Percentiles rank a stretch among this genome's conserved stretches.
These are phyloP conservation scores for Russula sp. DNA, from an alignment of 768 basidiomycete genomes.

Conservation along the genomic window DNA sequence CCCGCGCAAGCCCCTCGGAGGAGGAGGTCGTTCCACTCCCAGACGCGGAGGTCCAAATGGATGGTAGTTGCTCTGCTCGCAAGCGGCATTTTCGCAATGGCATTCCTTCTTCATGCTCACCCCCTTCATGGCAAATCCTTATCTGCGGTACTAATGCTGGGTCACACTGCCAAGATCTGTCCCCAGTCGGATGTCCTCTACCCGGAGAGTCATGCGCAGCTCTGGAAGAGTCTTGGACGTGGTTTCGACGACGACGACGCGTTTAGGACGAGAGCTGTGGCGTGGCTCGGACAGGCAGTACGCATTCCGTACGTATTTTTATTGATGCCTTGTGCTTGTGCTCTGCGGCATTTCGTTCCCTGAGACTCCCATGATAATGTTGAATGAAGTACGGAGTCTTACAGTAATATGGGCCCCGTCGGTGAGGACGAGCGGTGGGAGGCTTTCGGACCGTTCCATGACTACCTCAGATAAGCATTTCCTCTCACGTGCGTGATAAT, in stretches of 20 bases:
- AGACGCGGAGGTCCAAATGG: not conserved
- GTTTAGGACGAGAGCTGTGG: constrained; percentile 39
- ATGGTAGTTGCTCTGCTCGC: constrained; percentile 1
- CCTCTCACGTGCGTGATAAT: constrained; percentile 52
- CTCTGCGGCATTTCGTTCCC: not conserved
- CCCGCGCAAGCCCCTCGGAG: not conserved
- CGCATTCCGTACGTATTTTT: constrained; percentile 38
- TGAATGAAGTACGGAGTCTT: constrained; percentile 48
- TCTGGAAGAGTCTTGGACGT: constrained; percentile 37
- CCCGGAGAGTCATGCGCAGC: constrained; percentile 36
- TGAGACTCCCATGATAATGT: not conserved
- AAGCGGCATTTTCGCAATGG: not conserved
- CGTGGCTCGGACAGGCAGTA: constrained; percentile 43
- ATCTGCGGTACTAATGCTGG: not conserved
- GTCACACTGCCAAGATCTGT: constrained; percentile 12
- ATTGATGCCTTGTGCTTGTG: too few relatives aligned
- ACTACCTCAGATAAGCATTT: constrained; percentile 51
- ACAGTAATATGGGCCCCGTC: constrained; percentile 48
- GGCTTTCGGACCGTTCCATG: constrained; percentile 41
- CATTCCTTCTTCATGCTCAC: not conserved
- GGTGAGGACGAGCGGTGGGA: constrained; percentile 52
- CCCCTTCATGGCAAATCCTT: not conserved
- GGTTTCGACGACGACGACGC: constrained; percentile 36
- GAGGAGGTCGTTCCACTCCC: too few relatives aligned
- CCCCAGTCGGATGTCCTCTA: constrained; percentile 36